Base-by-base conservation (phyloP, 768 basidiomycete species). In the Pulveroboletus sp. region DNA sequence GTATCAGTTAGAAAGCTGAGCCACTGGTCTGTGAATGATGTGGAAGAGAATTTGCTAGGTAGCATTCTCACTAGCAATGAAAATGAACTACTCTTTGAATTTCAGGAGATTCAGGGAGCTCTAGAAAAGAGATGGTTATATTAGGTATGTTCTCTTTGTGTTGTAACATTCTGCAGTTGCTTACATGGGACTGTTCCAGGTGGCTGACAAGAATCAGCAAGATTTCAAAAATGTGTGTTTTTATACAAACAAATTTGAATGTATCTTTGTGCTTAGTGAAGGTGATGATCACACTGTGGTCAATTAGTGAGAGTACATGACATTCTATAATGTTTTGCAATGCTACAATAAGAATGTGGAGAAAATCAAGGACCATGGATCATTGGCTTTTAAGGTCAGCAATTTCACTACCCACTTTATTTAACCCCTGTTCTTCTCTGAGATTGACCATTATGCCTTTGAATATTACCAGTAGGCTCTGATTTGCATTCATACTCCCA, bases 391-490 rank as follows among this genome's bases (percentile, higher is more conserved):
- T 35, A 51, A 41, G 28, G 27, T 39, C 3, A 31, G 35, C 17
- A 55, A 47, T 12, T 61, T 61, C 32, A 11, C 32, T 7, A 24
- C 46, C 1, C 12, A 57, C 44, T 52, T 61, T 3, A 10, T 58
- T 21, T 46, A 39, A 1, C 56, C 59, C 1, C 52, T 46, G 0
- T 60, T 60, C 17, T 60, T 50, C 35, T 24, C 32, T 3, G 5
- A 24, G 14, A 6, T 21, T 4, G 17, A 15, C 15, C 27, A 28
- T 28, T 14, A 41, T 4, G 24, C 26, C n/a, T 40, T 39, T 5
- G 3, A 49, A 39, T 60, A 37, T 17, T 21, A 44, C 0, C 35
- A 38, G 46, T 49, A 27, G 3, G 43, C 27, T 1, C 11, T 15
- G 1, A 1, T 33, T 24, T 6, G 18, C 18, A 6, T 12, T 10